These are phyloP conservation scores for Cynara cardunculus DNA, from an alignment of 129 eudicot species.

Conservation along the genomic window DNA sequence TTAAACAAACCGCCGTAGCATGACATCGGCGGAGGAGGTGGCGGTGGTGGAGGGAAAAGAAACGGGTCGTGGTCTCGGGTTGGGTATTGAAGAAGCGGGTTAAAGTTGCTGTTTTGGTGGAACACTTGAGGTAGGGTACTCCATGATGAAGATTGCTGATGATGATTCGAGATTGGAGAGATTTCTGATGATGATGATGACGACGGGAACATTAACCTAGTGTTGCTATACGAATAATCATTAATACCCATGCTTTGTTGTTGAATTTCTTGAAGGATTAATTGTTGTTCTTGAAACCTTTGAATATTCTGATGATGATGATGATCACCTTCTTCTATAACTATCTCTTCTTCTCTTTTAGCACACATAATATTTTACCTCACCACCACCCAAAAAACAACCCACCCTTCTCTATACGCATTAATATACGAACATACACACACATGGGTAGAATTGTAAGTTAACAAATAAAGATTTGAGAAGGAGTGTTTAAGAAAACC, in stretches of 20 bases:
- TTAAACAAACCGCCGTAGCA: conserved; percentile 57
- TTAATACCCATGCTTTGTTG: conserved; percentile 45
- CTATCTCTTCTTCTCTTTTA: conserved; percentile 40
- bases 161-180: conserved; percentile 36
- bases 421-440: neutral
- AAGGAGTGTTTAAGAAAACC: conserved; percentile 13
- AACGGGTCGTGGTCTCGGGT: conserved; percentile 64
- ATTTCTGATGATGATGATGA: conserved; percentile 47
- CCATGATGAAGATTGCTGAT: conserved; percentile 56
- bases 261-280: conserved; percentile 44
- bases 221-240: conserved; percentile 31
- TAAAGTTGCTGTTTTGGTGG: conserved; percentile 33
- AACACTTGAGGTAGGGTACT: conserved; percentile 44
- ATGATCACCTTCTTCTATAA: conserved; percentile 27
- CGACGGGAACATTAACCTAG: conserved; percentile 40
- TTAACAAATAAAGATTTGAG: neutral
- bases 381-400: conserved; percentile 9
- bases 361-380: conserved; percentile 31
- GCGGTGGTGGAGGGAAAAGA: conserved; percentile 49
- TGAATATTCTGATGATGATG: conserved; percentile 21
- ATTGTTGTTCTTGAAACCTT: conserved; percentile 41
- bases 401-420: conserved; percentile 5
- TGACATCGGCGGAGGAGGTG: conserved; percentile 48
- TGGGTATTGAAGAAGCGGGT: conserved; percentile 45
- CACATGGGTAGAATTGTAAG: conserved; percentile 13